These are phyloP conservation scores for Cyclostephanos tholiformis DNA, from an alignment of 108 stramenopile species.

Conservation along the genomic window DNA sequence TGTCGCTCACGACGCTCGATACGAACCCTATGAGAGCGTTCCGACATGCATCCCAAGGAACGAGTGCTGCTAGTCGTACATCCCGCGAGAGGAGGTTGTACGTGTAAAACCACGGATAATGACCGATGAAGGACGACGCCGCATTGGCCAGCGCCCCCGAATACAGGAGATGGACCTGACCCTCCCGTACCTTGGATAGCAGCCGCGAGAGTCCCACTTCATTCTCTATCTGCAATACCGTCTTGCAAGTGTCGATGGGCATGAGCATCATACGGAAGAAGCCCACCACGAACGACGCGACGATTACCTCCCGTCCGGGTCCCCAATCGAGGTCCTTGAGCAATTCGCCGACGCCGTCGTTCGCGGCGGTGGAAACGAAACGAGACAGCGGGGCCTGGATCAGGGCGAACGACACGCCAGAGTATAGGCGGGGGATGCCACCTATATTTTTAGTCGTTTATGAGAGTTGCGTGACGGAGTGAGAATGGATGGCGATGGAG, in stretches of 20 bases:
- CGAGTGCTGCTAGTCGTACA: conserved; percentile 32
- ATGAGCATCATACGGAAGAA: conserved; percentile 71
- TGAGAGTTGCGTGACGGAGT: too few relatives aligned
- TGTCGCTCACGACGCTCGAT: conserved; percentile 80
- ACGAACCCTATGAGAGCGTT: conserved; percentile 78
- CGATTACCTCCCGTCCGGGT: conserved; percentile 72
- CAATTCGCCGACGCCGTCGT: conserved; percentile 84
- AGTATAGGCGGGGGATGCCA: conserved; percentile 92
- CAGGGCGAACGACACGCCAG: conserved; percentile 89
- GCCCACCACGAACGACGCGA: conserved; percentile 82
- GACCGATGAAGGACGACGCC: conserved; percentile 59
- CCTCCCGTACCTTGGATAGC: conserved; percentile 63
- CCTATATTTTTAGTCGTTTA: conserved; percentile 40
- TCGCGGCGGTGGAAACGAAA: conserved; percentile 93
- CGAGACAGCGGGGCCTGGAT: conserved; percentile 88
- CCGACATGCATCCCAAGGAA: conserved; percentile 53
- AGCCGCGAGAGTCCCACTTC: conserved; percentile 67
- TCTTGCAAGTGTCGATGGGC: conserved; percentile 95
- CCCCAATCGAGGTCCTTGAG: conserved; percentile 72
- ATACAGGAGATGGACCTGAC: conserved; percentile 73
- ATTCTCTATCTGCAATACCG: conserved; percentile 93
- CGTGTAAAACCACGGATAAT: conserved; percentile 88
- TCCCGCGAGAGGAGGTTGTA: conserved; percentile 67
- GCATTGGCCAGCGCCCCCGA: conserved; percentile 74
- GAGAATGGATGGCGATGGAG: too few relatives aligned